Conservation (phyloP, 2,329 filamentous ascomycete species). For the Aspergillus proliferans region DNA sequence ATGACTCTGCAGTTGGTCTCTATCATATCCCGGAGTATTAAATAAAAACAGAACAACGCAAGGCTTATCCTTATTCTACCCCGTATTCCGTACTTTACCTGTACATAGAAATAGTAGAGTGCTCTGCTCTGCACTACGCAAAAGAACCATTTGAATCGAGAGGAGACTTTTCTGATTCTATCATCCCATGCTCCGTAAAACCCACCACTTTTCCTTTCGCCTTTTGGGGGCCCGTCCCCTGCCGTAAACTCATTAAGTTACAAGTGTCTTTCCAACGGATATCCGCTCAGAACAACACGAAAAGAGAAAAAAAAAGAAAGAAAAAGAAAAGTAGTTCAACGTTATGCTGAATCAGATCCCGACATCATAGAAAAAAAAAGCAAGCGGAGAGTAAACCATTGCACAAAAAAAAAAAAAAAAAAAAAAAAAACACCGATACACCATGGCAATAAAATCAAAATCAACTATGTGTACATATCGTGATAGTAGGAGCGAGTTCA, state of each 20-base stretch:
- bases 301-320: constrained; percentile 2
- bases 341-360: constrained; percentile 11
- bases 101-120: too few relatives aligned
- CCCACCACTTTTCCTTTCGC: constrained; percentile 19
- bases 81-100: background rate
- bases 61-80: background rate
- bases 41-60: background rate
- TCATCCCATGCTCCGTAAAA: constrained; percentile 31
- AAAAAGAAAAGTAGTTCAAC: constrained; percentile 4
- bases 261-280: constrained; percentile 18
- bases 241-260: constrained; percentile 37
- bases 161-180: constrained; percentile 38
- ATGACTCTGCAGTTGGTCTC: background rate
- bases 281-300: constrained; percentile 5
- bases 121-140: too few relatives aligned
- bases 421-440: constrained; percentile 31
- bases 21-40: background rate
- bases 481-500: constrained; percentile 19
- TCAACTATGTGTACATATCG: constrained; percentile 35
- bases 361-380: constrained; percentile 5
- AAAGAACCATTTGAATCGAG: constrained; percentile 20
- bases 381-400: constrained; percentile 15
- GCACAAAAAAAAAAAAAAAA: constrained; percentile 21
- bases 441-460: constrained; percentile 24
- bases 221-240: constrained; percentile 25